These are phyloP conservation scores for Talaromyces sp. DNA, from an alignment of 2,329 filamentous ascomycete species.

Conservation along the genomic window DNA sequence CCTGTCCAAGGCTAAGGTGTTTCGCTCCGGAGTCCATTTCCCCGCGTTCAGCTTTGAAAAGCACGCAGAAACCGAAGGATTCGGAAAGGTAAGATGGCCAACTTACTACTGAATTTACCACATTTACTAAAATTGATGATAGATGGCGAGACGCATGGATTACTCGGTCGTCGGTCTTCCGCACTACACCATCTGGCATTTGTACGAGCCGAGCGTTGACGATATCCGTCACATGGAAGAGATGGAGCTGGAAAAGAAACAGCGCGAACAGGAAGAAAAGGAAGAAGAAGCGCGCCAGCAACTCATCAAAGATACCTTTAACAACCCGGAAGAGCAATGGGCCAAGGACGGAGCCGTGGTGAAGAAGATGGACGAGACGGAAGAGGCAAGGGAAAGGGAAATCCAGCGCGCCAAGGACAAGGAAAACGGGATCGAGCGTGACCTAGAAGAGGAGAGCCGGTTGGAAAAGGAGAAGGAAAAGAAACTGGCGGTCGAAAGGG, in stretches of 20 bases:
- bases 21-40: conserved; percentile 92
- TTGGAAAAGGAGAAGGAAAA: neutral
- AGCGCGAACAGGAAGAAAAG: conserved; percentile 74
- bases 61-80: conserved; percentile 96
- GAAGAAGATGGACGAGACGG: conserved; percentile 60
- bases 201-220: conserved; percentile 98
- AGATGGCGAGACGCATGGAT: conserved; percentile 97
- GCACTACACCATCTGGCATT: conserved; percentile 98
- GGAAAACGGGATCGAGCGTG: neutral
- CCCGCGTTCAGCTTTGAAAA: conserved; percentile 98
- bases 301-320: conserved; percentile 76
- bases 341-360: conserved; percentile 83
- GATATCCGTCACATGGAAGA: conserved; percentile 98
- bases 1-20: conserved; percentile 90
- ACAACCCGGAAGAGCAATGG: conserved; percentile 74
- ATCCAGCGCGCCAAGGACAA: neutral
- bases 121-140: conserved; percentile 18
- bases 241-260: conserved; percentile 84
- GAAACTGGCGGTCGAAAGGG: neutral
- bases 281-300: conserved; percentile 67
- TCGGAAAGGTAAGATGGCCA: conserved; percentile 88
- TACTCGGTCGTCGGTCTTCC: conserved; percentile 93
- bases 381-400: conserved; percentile 29
- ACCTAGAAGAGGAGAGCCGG: neutral
- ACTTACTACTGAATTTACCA: conserved; percentile 1